phyloP scores from a whole-genome alignment of 2,329 filamentous ascomycete species.

The Monascus ruber region DNA sequence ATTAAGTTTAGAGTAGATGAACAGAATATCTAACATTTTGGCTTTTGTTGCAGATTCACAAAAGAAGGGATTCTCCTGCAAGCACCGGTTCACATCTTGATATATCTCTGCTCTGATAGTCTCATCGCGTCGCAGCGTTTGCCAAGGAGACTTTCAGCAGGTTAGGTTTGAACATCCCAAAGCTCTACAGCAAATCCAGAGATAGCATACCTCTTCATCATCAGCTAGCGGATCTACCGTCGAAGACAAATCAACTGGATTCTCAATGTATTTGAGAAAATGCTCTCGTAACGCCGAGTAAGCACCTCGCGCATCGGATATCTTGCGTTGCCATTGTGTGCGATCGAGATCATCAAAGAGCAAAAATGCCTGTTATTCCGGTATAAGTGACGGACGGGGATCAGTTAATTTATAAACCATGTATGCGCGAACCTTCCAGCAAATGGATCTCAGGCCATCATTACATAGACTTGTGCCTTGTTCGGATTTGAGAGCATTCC shows the following conservation, averaged over 20 bases:
- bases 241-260: conserved; percentile 68
- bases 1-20: conserved; percentile 89
- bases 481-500: conserved; percentile 51
- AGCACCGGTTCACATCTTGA: conserved; percentile 82
- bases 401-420: not conserved
- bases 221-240: conserved; percentile 76
- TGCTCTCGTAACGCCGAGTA: conserved; percentile 63
- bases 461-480: conserved; percentile 52
- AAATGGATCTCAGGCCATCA: conserved; percentile 69
- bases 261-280: conserved; percentile 69
- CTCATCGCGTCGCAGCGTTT: conserved; percentile 75
- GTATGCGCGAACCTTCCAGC: conserved; percentile 63
- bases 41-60: conserved; percentile 66
- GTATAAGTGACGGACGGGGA: not conserved
- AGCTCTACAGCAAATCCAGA: not conserved
- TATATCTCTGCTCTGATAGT: conserved; percentile 74
- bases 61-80: conserved; percentile 87
- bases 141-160: conserved; percentile 69
- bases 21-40: conserved; percentile 78
- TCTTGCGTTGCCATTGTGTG: conserved; percentile 55
- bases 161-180: conserved; percentile 9
- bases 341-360: conserved; percentile 58
- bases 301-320: conserved; percentile 58
- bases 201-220: conserved; percentile 51
- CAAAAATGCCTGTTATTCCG: conserved; percentile 55